phyloP scores from a whole-genome alignment of 495 filamentous ascomycete species.

The Aspergillus ellipticus region DNA sequence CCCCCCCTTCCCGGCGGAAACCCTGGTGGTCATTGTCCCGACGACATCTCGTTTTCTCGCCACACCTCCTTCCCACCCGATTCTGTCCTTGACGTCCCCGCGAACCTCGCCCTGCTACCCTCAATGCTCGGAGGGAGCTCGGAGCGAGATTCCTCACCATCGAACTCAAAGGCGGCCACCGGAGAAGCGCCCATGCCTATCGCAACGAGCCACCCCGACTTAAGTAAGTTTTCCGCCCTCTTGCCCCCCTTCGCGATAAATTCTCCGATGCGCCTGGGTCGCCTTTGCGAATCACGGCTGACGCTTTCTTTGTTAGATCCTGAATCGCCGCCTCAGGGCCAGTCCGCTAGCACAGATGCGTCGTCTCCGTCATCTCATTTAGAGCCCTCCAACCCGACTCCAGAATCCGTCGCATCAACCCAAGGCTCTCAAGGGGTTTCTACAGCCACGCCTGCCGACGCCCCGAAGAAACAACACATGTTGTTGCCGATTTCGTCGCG shows the following conservation, averaged over 20 bases:
- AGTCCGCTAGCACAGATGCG: constrained; percentile 25
- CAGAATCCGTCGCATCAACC: constrained; percentile 19
- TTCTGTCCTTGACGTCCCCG: constrained; percentile 9
- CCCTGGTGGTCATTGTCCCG: constrained; percentile 20
- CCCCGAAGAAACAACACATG: constrained; percentile 55
- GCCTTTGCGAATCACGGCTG: constrained; percentile 10
- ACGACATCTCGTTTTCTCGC: constrained; percentile 1
- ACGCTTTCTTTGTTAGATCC: constrained; percentile 22
- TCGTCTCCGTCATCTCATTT: constrained; percentile 22
- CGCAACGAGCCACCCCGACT: constrained; percentile 23
- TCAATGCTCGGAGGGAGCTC: constrained; percentile 39
- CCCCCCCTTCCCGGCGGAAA: constrained; percentile 17
- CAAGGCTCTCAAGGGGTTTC: constrained; percentile 14
- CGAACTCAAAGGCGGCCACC: constrained; percentile 26
- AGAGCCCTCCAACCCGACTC: constrained; percentile 23
- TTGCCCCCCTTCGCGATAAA: not conserved
- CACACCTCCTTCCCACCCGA: constrained; percentile 2
- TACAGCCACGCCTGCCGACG: constrained; percentile 12
- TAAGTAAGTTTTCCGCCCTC: constrained; percentile 13
- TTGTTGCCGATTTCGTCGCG: constrained; percentile 61
- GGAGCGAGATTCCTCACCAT: constrained; percentile 32
- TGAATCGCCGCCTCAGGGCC: constrained; percentile 28
- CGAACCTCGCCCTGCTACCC: constrained; percentile 21
- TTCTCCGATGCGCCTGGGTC: not conserved
- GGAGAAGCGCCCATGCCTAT: constrained; percentile 38